Evolutionary conservation across 768 basidiomycete genomes (phyloP), one percentile per base, ranked within the genome.

Genomic region (Hypsizygus marmoreus): DNA sequence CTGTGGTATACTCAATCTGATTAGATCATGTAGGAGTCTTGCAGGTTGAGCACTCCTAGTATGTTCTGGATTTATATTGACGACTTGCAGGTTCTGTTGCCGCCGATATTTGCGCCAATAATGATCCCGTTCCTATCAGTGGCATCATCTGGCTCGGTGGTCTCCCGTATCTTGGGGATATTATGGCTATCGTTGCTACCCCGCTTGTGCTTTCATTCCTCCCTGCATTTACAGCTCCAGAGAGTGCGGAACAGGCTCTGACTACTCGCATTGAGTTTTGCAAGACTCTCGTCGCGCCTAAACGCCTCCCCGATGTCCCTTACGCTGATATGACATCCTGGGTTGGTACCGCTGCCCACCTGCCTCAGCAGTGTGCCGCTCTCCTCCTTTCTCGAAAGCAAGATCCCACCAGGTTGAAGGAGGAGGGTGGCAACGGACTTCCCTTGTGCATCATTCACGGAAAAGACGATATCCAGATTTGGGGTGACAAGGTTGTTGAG

Each of bases 391-490:
- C 30, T 33, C 38, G 49, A 10, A 45, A 40, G 13, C 49, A 50
- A 19, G 49, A 50, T 33, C 3, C 49, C 6, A 23, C 43, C 9
- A 50, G 49, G 34, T 31, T 45, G 9, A 34, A 36, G 20, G 49
- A 50, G 28, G 49, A 50, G 29, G 49, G 24, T 13, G 49, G 43
- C 5, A 50, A 40, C 20, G 49, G 49, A 4, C 49, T 50, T 13
- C 49, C 49, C 10, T 22, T 50, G 25, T 50, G 49, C 44, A 50
- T 50, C 49, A 50, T 50, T 12, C 41, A 46, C 17, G 49, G 49
- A 1, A 24, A 37, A 10, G 49, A 45, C 12, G 49, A 50, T 29
- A 30, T 36, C 22, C 28, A 40, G 14, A 36, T 50, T 16, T 35
- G 20, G 14, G 49, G 43, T 23, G 22, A 45, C 13, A 12, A 34